Evolutionary conservation across 345 rosid species (phyloP).

Genomic region (Hibiscus mutabilis): DNA sequence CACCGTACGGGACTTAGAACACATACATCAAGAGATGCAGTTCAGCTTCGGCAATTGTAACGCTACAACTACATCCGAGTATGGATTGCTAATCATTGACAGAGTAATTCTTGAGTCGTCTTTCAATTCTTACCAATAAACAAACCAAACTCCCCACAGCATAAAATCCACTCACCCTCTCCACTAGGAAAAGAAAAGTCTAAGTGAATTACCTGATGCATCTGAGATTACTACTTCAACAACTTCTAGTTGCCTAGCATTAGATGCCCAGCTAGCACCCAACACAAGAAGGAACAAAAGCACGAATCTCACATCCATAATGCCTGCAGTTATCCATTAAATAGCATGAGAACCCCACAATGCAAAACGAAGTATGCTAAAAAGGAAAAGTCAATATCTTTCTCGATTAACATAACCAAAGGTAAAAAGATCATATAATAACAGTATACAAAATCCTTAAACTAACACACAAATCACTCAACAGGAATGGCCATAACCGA

Average conservation of each 20-base stretch:
- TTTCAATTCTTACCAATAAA: neutral
- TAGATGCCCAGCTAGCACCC: constrained; percentile 45
- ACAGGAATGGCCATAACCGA: neutral
- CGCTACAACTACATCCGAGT: neutral
- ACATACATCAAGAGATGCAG: neutral
- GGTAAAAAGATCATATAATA: neutral
- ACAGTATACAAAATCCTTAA: neutral
- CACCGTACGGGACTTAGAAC: neutral
- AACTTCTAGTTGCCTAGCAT: constrained; percentile 48
- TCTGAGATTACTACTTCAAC: constrained; percentile 15
- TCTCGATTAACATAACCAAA: neutral
- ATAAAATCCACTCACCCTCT: neutral
- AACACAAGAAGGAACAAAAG: constrained; percentile 47
- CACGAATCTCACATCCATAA: constrained; percentile 52
- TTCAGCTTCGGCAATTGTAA: neutral
- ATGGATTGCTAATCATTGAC: neutral
- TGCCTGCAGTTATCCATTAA: constrained; percentile 30
- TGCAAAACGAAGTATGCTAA: neutral
- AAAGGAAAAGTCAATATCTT: neutral
- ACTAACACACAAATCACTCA: neutral
- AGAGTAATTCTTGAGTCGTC: neutral
- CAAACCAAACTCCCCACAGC: neutral
- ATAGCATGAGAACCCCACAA: constrained; percentile 8
- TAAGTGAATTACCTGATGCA: constrained; percentile 17
- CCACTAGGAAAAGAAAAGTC: neutral